phyloP scores from a whole-genome alignment of 345 rosid species.

The Citrus unshiu region DNA sequence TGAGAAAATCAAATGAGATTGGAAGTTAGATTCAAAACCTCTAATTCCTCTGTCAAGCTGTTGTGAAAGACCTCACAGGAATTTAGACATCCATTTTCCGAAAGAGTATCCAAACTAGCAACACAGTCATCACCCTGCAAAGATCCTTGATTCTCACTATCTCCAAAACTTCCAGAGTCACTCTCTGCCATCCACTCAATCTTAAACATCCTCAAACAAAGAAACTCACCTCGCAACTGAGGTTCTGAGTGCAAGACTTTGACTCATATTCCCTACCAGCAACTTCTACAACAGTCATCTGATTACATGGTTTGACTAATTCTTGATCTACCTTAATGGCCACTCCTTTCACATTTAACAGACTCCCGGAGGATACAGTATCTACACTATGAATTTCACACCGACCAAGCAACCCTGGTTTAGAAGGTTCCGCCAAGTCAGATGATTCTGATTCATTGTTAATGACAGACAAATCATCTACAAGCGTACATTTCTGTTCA shows the following conservation, averaged over 20 bases:
- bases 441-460: constrained; percentile 31
- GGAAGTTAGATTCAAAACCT: constrained; percentile 45
- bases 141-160: constrained; percentile 41
- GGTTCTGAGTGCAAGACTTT: constrained; percentile 38
- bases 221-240: constrained; percentile 49
- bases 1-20: neutral
- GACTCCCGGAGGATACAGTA: constrained; percentile 20
- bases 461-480: constrained; percentile 23
- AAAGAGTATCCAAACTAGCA: constrained; percentile 31
- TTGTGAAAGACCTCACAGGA: constrained; percentile 28
- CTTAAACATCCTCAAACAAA: constrained; percentile 36
- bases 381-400: constrained; percentile 31
- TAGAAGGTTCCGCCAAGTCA: constrained; percentile 21
- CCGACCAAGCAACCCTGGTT: constrained; percentile 19
- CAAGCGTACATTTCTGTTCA: constrained; percentile 25
- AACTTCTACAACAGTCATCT: constrained; percentile 30
- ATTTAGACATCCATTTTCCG: constrained; percentile 40
- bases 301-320: constrained; percentile 35
- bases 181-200: constrained; percentile 27
- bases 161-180: constrained; percentile 23
- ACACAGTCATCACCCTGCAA: constrained; percentile 45
- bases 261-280: constrained; percentile 30
- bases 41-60: constrained; percentile 41
- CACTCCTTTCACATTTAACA: constrained; percentile 21
- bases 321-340: constrained; percentile 40